Evolutionary conservation across 495 filamentous ascomycete genomes (phyloP).

Genomic region (Neurospora pannonica): DNA sequence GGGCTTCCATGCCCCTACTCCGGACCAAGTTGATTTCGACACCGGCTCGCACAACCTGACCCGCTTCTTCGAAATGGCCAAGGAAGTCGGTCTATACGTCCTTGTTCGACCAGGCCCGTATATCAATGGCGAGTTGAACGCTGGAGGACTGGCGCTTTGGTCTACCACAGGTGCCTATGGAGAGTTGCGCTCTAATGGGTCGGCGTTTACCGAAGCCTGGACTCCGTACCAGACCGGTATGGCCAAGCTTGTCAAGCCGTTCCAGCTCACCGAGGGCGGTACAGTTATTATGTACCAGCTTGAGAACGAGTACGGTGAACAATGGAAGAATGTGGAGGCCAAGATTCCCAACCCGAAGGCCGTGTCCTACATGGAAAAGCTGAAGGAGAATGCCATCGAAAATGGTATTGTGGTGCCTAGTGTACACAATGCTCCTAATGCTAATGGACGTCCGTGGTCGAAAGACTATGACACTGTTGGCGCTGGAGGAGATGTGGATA

Average conservation of each 20-base stretch:
- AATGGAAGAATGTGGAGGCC: constrained; percentile 37
- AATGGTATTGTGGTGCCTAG: constrained; percentile 48
- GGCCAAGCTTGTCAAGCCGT: constrained; percentile 36
- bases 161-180: constrained; percentile 54
- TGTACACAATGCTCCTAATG: constrained; percentile 40
- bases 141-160: constrained; percentile 53
- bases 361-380: constrained; percentile 47
- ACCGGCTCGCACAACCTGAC: constrained; percentile 46
- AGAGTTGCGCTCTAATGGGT: constrained; percentile 46
- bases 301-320: constrained; percentile 52
- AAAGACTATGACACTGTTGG: constrained; percentile 33
- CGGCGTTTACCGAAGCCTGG: constrained; percentile 46
- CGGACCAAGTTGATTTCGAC: constrained; percentile 45
- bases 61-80: constrained; percentile 45
- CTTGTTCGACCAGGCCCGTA: constrained; percentile 54
- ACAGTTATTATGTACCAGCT: constrained; percentile 48
- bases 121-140: constrained; percentile 48
- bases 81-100: constrained; percentile 47
- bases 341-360: constrained; percentile 40
- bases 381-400: constrained; percentile 37
- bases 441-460: constrained; percentile 33
- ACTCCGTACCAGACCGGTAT: constrained; percentile 42
- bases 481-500: constrained; percentile 46
- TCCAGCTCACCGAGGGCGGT: constrained; percentile 47
- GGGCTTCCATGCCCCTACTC: constrained; percentile 45